Evolutionary conservation across 805 yeast species (phyloP).

Genomic region (Sungouiella blattae): DNA sequence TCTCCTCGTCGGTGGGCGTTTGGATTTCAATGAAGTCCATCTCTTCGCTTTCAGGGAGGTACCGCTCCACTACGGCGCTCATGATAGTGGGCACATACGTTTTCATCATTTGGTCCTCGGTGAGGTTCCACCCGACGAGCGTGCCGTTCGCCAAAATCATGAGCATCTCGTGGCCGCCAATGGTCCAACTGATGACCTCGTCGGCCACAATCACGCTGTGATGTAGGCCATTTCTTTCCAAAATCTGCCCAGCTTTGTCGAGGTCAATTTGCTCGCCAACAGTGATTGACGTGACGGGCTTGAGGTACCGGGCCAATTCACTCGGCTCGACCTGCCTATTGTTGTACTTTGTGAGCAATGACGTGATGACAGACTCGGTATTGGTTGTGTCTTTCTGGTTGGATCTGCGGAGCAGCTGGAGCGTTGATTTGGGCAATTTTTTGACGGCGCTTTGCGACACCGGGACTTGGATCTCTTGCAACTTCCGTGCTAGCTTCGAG

Average conservation of each 20-base stretch:
- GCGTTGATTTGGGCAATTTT: background rate
- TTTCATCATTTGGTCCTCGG: constrained; percentile 48
- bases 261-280: constrained; percentile 71
- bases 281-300: constrained; percentile 66
- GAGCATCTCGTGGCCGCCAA: constrained; percentile 1
- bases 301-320: constrained; percentile 24
- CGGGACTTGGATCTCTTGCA: too few species aligned
- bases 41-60: constrained; percentile 72
- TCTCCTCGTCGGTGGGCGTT: constrained; percentile 23
- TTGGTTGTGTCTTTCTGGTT: constrained; percentile 22
- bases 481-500: too few species aligned
- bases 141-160: constrained; percentile 76
- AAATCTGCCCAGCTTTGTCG: constrained; percentile 35
- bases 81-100: constrained; percentile 52
- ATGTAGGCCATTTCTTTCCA: constrained; percentile 22
- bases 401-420: constrained; percentile 11
- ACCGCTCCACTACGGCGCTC: constrained; percentile 40
- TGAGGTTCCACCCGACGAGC: constrained; percentile 78
- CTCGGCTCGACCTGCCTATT: constrained; percentile 16
- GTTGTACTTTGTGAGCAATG: constrained; percentile 13
- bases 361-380: constrained; percentile 13
- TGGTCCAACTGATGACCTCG: constrained; percentile 57
- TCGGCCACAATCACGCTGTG: constrained; percentile 47
- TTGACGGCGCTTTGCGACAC: background rate
- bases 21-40: constrained; percentile 67